Evolutionary conservation across 495 filamentous ascomycete genomes (phyloP).

Genomic region (Trichodelitschia bisporula): DNA sequence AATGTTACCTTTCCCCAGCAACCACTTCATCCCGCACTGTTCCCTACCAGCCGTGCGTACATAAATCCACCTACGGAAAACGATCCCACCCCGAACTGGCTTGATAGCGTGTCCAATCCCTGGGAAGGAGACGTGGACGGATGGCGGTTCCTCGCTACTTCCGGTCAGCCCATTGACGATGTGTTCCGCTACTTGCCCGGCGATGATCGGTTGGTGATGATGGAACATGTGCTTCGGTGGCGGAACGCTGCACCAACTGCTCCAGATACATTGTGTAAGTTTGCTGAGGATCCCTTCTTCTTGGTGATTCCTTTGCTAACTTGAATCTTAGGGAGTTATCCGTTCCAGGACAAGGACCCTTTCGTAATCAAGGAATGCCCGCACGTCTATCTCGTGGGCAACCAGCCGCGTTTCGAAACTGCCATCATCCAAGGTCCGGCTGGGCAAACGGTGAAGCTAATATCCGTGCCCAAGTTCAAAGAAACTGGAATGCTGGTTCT

Average conservation of each 20-base stretch:
- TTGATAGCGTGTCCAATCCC: constrained; percentile 81
- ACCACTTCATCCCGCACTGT: constrained; percentile 17
- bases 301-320: too few species aligned
- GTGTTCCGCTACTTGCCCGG: constrained; percentile 69
- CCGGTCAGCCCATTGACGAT: constrained; percentile 85
- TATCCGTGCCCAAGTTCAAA: constrained; percentile 59
- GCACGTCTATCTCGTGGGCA: constrained; percentile 76
- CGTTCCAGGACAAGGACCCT: constrained; percentile 75
- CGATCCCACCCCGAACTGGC: constrained; percentile 37
- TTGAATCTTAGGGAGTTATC: constrained; percentile 52
- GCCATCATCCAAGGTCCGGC: constrained; percentile 37
- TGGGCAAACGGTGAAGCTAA: constrained; percentile 43
- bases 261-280: constrained; percentile 83
- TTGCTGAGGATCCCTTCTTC: background rate
- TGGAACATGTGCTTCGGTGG: constrained; percentile 85
- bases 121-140: constrained; percentile 78
- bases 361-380: constrained; percentile 68
- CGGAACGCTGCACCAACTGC: constrained; percentile 80
- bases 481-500: constrained; percentile 64
- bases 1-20: constrained; percentile 17
- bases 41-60: constrained; percentile 41
- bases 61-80: constrained; percentile 23
- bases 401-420: constrained; percentile 64
- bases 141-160: constrained; percentile 58
- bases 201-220: constrained; percentile 54